phyloP scores from a whole-genome alignment of 176 grass and related monocot genomes.

The Carex pumila region DNA sequence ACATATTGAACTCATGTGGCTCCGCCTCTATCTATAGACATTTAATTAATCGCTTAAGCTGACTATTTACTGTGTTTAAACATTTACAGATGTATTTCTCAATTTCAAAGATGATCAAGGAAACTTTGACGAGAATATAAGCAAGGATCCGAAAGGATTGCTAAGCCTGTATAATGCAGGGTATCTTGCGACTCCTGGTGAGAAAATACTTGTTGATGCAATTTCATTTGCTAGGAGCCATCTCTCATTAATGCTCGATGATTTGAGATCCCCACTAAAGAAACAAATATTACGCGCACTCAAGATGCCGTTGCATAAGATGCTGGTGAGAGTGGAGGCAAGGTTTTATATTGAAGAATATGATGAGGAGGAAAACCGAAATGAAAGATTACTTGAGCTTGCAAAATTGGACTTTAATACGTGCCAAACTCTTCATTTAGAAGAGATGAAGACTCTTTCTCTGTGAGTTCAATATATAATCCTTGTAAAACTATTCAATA shows the following conservation, averaged over 20 bases:
- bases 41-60: too few species aligned
- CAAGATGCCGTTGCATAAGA: constrained; percentile 23
- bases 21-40: too few species aligned
- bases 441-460: constrained; percentile 26
- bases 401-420: constrained; percentile 39
- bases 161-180: constrained; percentile 34
- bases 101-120: constrained; percentile 25
- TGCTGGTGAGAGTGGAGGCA: constrained; percentile 30
- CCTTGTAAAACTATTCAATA: background rate
- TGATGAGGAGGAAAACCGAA: background rate
- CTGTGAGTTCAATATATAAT: background rate
- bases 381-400: constrained; percentile 17
- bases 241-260: background rate
- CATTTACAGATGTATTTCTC: constrained; percentile 29
- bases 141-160: background rate
- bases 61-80: background rate
- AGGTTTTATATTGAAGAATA: constrained; percentile 28
- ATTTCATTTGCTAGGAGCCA: background rate
- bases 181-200: constrained; percentile 23
- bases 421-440: constrained; percentile 20
- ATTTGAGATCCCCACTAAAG: background rate
- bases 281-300: constrained; percentile 20
- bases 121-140: background rate
- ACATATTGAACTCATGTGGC: too few species aligned
- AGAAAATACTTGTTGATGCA: constrained; percentile 20